A percentile compares a stretch with the other conserved stretches of the same genome.
Evolutionary conservation across 139 green algal genomes (phyloP).

Genomic region (Eudorina sp.): DNA sequence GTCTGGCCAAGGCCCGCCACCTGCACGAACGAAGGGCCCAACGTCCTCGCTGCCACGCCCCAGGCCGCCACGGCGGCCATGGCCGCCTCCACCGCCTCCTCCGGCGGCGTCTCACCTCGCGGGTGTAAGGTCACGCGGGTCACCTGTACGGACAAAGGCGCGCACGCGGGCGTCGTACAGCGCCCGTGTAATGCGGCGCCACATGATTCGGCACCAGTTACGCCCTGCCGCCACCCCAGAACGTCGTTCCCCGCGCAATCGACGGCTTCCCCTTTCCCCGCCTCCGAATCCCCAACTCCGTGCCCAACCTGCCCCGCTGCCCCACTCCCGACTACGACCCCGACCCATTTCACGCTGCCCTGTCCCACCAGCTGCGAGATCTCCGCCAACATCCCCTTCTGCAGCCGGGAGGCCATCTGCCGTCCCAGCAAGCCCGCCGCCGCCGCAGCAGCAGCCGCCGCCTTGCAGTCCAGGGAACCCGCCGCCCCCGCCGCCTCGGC

Average conservation of each 20-base stretch:
- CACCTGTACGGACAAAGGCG: no score
- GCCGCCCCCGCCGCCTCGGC: neutral
- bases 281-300: no score
- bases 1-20: slow-evolving; percentile 3
- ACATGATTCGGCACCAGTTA: no score
- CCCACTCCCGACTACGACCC: no score
- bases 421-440: neutral
- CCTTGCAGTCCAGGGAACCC: neutral
- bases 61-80: slow-evolving; percentile 24
- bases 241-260: no score
- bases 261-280: no score
- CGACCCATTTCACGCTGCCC: no score
- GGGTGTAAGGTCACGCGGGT: neutral
- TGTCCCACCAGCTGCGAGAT: slow-evolving; percentile 4
- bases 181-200: no score
- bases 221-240: no score
- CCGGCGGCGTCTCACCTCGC: neutral
- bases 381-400: neutral
- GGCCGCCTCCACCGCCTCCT: neutral
- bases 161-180: no score
- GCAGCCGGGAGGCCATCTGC: slow-evolving; percentile 17
- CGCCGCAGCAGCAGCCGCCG: neutral
- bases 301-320: no score
- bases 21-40: slow-evolving; percentile 7
- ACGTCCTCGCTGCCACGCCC: neutral